These are phyloP conservation scores for Scleroderma bovista DNA, from an alignment of 768 basidiomycete genomes.

Conservation along the genomic window DNA sequence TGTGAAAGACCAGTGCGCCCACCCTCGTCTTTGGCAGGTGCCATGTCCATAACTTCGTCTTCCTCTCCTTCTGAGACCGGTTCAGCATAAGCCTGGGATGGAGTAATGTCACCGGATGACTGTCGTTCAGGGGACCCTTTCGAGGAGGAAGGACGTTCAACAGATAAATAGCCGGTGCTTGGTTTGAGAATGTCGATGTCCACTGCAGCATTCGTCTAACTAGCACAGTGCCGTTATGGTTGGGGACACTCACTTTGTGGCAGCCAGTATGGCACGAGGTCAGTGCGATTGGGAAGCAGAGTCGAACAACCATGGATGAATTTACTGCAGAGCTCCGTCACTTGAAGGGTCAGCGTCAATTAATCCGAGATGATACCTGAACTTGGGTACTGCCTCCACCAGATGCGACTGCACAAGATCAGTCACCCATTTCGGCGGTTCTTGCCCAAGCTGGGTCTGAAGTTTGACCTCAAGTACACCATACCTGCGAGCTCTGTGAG, in stretches of 20 bases:
- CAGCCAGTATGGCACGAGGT: constrained; percentile 97
- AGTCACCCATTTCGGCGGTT: constrained; percentile 93
- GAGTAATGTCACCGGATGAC: constrained; percentile 40
- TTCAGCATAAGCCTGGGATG: constrained; percentile 60
- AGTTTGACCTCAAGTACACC: constrained; percentile 97
- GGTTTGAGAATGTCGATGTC: constrained; percentile 94
- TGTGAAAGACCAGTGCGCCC: constrained; percentile 72
- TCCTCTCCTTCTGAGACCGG: constrained; percentile 95
- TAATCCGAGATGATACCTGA: constrained; percentile 50
- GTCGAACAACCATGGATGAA: constrained; percentile 97
- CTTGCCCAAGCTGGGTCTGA: constrained; percentile 92
- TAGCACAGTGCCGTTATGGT: neutral
- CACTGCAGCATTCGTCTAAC: constrained; percentile 44
- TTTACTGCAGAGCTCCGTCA: constrained; percentile 45
- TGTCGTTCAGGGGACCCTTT: constrained; percentile 41
- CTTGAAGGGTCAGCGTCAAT: constrained; percentile 1
- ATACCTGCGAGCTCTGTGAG: constrained; percentile 41
- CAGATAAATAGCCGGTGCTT: constrained; percentile 69
- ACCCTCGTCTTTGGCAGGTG: constrained; percentile 76
- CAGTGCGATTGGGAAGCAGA: constrained; percentile 84
- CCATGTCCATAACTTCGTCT: constrained; percentile 65
- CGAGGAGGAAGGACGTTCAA: constrained; percentile 66
- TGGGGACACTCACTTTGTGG: constrained; percentile 67
- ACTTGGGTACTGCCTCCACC: constrained; percentile 97
- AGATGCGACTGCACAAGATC: constrained; percentile 95